Base-by-base conservation (phyloP, 1,284 basidiomycete genomes). In the Xerocomus nothofagi region DNA sequence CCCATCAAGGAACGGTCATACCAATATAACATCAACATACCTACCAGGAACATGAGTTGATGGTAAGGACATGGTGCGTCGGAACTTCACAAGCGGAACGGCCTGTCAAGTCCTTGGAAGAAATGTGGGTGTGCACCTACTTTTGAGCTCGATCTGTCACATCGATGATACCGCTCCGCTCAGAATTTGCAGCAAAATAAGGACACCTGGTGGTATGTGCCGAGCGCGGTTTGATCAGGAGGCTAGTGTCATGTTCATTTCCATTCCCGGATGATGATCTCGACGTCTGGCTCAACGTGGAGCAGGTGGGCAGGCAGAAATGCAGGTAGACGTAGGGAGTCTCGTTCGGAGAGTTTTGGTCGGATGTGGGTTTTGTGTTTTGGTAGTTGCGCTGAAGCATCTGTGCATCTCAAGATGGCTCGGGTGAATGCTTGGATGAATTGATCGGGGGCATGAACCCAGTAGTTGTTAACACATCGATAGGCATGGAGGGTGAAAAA, bases 131-230 rank as follows among this genome's bases (percentile, higher is more conserved):
- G 51, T 73, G 75, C 2, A 78, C 66, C 15, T 66, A 70, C 4
- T 74, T 8, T 48, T 39, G 3, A 75, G 75, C 9, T 76, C 65
- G 37, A 79, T 59, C n/a, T 71, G 61, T 27, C 64, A 61, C 26
- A n/a, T n/a, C n/a, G 73, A 67, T 6, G 63, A 57, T 34, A 60
- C 52, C 0, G 67, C 61, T 5, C 76, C 76, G 50, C 71, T 74
- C 31, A 79, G 52, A 34, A 79, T 71, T 48, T 80, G 77, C 10
- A 80, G 63, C 20, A 78, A 63, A 0, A 76, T 71, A 1, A 75
- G 76, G 1, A 68, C 63, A 4, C 54, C 66, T 0, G 75, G 76
- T 10, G 74, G 60, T 14, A 48, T 53, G 46, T 66, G 76, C 2
- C 60, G 42, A 4, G 49, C 58, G 6, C 62, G 63, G 37, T 71